phyloP scores from a whole-genome alignment of 2,329 filamentous ascomycete genomes.

The Paecilomyces sp. region DNA sequence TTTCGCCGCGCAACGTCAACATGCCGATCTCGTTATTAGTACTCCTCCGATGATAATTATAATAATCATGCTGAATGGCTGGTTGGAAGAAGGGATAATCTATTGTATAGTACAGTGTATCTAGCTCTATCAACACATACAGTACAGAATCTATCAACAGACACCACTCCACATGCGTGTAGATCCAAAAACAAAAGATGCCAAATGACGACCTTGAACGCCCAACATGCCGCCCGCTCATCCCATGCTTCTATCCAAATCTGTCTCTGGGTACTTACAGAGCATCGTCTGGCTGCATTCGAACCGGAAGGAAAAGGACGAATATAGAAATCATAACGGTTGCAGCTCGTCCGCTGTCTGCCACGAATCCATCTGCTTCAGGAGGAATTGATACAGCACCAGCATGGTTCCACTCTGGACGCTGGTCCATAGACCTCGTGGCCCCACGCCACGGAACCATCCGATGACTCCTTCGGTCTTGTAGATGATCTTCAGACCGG shows the following conservation, averaged over 20 bases:
- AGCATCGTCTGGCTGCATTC: neutral
- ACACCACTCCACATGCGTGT: neutral
- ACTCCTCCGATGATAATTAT: too few species aligned
- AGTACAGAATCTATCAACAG: neutral
- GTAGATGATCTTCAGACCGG: constrained; percentile 80
- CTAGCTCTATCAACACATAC: neutral
- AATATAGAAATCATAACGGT: constrained; percentile 8
- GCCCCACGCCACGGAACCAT: constrained; percentile 92
- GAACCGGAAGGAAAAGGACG: neutral
- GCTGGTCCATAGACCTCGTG: constrained; percentile 91
- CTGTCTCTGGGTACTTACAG: neutral
- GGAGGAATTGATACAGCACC: constrained; percentile 82
- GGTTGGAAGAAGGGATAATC: neutral
- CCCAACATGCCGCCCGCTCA: neutral
- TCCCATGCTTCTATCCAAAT: constrained; percentile 1
- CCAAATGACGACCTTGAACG: neutral
- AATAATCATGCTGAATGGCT: neutral
- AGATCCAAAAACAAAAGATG: neutral
- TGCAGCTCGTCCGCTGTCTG: constrained; percentile 18
- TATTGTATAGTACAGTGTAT: neutral
- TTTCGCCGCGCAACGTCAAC: constrained; percentile 5
- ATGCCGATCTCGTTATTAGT: neutral
- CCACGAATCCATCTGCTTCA: constrained; percentile 66
- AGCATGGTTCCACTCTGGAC: constrained; percentile 96
- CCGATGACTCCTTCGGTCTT: constrained; percentile 78